These are phyloP conservation scores for Epichloe glyceriae DNA, from an alignment of 2,329 filamentous ascomycete species.

Conservation along the genomic window DNA sequence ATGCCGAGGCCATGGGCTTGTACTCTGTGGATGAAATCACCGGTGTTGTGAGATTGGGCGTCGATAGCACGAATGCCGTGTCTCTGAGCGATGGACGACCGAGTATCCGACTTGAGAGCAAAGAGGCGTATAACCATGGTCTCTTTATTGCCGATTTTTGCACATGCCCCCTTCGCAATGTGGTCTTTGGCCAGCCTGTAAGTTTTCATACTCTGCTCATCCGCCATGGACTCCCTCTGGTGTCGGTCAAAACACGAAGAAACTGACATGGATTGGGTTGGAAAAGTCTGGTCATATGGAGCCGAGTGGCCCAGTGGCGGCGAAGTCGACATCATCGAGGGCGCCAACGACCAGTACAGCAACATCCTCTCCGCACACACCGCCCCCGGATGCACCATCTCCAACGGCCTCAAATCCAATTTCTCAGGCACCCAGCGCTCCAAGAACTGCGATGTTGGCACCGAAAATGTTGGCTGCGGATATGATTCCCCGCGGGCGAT, in stretches of 20 bases:
- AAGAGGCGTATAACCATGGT: slow-evolving; percentile 48
- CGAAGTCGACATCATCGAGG: slow-evolving; percentile 60
- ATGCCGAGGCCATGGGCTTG: slow-evolving; percentile 26
- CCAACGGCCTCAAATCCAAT: slow-evolving; percentile 9
- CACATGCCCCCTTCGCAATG: slow-evolving; percentile 63
- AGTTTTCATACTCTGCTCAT: slow-evolving; percentile 8
- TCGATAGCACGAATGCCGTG: slow-evolving; percentile 29
- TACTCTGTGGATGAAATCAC: slow-evolving; percentile 28
- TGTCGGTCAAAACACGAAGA: background rate
- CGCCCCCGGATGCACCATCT: slow-evolving; percentile 18
- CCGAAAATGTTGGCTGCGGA: slow-evolving; percentile 31
- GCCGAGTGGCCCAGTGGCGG: slow-evolving; percentile 47
- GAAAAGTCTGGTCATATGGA: slow-evolving; percentile 39
- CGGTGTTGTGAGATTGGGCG: slow-evolving; percentile 31
- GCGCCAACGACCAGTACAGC: slow-evolving; percentile 45
- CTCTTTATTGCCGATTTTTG: slow-evolving; percentile 59
- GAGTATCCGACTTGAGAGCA: slow-evolving; percentile 56
- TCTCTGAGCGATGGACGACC: slow-evolving; percentile 28
- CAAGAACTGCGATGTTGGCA: slow-evolving; percentile 25
- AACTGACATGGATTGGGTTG: background rate
- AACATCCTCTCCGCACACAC: slow-evolving; percentile 55
- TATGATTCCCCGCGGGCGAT: slow-evolving; percentile 26
- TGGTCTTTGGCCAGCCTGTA: slow-evolving; percentile 61
- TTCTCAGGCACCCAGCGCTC: slow-evolving; percentile 16
- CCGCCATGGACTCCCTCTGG: background rate